A percentile compares a stretch with the other conserved stretches of the same genome.
phyloP scores from a whole-genome alignment of 139 green algal genomes.

The Chlamydomonas asymmetrica region DNA sequence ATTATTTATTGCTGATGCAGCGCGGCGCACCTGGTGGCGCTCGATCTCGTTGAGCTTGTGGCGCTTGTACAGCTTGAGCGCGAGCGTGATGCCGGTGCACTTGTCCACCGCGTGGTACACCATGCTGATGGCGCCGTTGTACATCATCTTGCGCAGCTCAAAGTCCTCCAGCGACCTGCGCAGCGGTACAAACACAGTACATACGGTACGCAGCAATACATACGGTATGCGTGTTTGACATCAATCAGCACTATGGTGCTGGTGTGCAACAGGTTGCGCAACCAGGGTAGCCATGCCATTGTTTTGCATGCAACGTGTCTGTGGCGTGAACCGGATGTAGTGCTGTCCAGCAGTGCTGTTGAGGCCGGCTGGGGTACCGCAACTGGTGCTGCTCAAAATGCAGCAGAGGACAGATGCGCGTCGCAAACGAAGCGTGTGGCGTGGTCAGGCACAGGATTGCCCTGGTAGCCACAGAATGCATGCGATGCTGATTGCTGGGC shows the following conservation, averaged over 20 bases:
- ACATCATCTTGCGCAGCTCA: conserved; percentile 51
- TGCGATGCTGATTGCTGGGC: background rate
- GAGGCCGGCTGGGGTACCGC: too few species aligned
- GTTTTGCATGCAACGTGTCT: background rate
- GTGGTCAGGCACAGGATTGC: too few species aligned
- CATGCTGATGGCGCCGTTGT: conserved; percentile 53
- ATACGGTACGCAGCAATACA: background rate
- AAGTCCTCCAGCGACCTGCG: conserved; percentile 49
- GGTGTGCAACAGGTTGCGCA: background rate
- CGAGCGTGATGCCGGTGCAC: conserved; percentile 50
- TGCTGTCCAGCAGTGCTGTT: background rate
- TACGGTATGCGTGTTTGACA: background rate
- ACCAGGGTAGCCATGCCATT: background rate
- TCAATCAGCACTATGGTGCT: background rate
- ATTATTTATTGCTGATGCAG: too few species aligned
- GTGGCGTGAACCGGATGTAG: background rate
- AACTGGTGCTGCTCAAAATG: too few species aligned
- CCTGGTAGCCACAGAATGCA: background rate
- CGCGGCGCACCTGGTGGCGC: conserved; percentile 36
- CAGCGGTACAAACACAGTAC: background rate
- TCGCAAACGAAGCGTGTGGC: too few species aligned
- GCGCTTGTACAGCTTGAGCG: conserved; percentile 62
- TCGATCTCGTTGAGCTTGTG: conserved; percentile 44
- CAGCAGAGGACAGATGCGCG: too few species aligned
- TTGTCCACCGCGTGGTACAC: conserved; percentile 57